Percentiles rank a stretch among this genome's conserved stretches.
Evolutionary conservation across 2,329 filamentous ascomycete genomes (phyloP).

Genomic region (Fusarium torulosum): DNA sequence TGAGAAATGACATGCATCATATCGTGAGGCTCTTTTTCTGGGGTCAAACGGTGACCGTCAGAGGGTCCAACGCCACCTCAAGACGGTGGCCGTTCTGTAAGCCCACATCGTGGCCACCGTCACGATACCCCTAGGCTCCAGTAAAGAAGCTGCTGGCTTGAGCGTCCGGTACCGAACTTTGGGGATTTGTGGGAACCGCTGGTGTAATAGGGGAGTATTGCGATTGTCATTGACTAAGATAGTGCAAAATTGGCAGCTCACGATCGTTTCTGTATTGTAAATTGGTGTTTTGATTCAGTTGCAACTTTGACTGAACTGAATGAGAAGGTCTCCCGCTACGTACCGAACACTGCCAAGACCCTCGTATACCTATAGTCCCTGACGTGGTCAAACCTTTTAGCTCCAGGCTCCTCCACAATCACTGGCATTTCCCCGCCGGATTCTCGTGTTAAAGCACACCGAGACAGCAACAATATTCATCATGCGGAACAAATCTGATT

Average conservation of each 20-base stretch:
- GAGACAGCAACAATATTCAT: conserved; percentile 33
- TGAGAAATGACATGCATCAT: conserved; percentile 25
- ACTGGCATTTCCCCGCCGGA: conserved; percentile 36
- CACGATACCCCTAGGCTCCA: conserved; percentile 22
- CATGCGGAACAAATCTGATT: conserved; percentile 16
- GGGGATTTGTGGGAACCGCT: conserved; percentile 33
- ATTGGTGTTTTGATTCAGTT: conserved; percentile 6
- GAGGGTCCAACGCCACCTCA: conserved; percentile 11
- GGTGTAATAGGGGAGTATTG: background rate
- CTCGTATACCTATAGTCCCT: background rate
- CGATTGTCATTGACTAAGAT: background rate
- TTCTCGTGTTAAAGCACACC: conserved; percentile 45
- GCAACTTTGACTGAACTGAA: background rate
- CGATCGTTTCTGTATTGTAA: conserved; percentile 2
- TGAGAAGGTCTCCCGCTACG: background rate
- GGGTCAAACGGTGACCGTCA: conserved; percentile 37
- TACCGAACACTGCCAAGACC: background rate
- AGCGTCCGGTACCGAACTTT: conserved; percentile 12
- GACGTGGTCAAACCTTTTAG: background rate
- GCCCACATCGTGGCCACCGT: conserved; percentile 31
- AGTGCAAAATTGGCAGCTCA: background rate
- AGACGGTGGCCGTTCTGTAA: conserved; percentile 39
- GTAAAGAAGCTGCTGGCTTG: conserved; percentile 32
- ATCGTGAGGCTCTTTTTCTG: conserved; percentile 29
- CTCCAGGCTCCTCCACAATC: background rate